A percentile compares a stretch with the other conserved stretches of the same genome.
Conservation (phyloP, 169 alveolate species). For the Plasmodium cynomolgi region DNA sequence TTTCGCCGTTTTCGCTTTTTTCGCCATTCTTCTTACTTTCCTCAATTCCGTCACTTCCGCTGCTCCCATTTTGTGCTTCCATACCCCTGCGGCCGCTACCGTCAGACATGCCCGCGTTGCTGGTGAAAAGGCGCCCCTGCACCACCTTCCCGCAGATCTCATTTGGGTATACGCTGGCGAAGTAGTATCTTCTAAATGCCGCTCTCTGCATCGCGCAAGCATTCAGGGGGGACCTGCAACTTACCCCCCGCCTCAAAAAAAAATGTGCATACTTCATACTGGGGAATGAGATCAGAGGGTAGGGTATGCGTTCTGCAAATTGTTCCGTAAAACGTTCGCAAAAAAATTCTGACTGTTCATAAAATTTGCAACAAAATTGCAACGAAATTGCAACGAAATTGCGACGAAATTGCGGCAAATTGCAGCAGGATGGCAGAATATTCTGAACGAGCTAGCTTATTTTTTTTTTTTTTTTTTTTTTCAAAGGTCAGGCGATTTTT, state of each 20-base stretch:
- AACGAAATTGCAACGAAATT: not conserved
- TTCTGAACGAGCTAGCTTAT: not conserved
- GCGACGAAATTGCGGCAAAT: not conserved
- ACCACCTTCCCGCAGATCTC: not conserved
- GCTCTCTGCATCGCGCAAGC: not conserved
- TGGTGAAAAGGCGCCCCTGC: not conserved
- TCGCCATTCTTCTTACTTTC: not conserved
- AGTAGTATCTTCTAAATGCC: not conserved
- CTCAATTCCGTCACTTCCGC: slow-evolving; percentile 3
- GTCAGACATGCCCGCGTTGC: slow-evolving; percentile 26
- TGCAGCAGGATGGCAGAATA: not conserved
- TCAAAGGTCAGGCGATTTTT: not conserved
- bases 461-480: not conserved
- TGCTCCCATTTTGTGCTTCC: slow-evolving; percentile 1
- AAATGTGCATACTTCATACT: slow-evolving; percentile 44
- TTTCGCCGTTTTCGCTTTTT: not conserved
- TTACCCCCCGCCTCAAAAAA: slow-evolving; percentile 13
- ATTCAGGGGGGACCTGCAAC: slow-evolving; percentile 10
- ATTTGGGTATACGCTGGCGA: not conserved
- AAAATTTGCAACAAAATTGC: not conserved
- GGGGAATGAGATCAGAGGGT: not conserved
- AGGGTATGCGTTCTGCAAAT: not conserved
- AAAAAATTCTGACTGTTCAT: slow-evolving; percentile 1
- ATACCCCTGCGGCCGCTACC: not conserved
- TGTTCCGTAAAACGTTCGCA: not conserved